Evolutionary conservation across 169 alveolate genomes (phyloP).

Genomic region (Plasmodium malariae): DNA sequence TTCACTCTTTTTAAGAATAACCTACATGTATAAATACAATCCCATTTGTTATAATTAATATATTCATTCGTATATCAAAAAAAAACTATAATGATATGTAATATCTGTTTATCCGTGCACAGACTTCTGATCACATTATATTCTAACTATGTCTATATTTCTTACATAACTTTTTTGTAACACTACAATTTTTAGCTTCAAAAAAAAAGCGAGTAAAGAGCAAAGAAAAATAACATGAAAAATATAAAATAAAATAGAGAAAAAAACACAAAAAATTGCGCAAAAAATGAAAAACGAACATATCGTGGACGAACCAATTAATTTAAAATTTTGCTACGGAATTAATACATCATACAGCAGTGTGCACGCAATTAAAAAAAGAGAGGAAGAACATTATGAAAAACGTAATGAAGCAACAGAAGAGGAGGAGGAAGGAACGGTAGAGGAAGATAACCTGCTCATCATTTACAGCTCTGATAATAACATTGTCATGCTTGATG

Average conservation of each 20-base stretch:
- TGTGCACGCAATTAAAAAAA: slow-evolving; percentile 39
- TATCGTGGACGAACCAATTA: slow-evolving; percentile 62
- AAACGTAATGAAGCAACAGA: neutral
- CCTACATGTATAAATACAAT: too few relatives aligned
- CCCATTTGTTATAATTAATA: too few relatives aligned
- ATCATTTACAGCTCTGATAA: slow-evolving; percentile 71
- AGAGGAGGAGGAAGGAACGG: neutral
- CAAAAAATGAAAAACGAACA: slow-evolving; percentile 34
- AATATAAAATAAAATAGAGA: neutral
- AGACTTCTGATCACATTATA: too few relatives aligned
- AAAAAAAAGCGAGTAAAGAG: neutral
- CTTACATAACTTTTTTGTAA: neutral
- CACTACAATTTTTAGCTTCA: neutral
- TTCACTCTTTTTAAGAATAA: too few relatives aligned
- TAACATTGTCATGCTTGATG: slow-evolving; percentile 66
- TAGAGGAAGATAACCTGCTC: neutral
- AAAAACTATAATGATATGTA: too few relatives aligned
- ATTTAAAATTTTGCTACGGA: slow-evolving; percentile 71
- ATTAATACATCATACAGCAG: slow-evolving; percentile 60
- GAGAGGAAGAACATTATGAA: neutral
- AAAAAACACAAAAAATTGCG: neutral
- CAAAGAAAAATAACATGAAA: neutral
- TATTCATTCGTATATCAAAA: too few relatives aligned
- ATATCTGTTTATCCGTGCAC: too few relatives aligned
- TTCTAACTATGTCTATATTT: too few relatives aligned